phyloP scores from a whole-genome alignment of 495 filamentous ascomycete genomes.

The Neurospora sp. region DNA sequence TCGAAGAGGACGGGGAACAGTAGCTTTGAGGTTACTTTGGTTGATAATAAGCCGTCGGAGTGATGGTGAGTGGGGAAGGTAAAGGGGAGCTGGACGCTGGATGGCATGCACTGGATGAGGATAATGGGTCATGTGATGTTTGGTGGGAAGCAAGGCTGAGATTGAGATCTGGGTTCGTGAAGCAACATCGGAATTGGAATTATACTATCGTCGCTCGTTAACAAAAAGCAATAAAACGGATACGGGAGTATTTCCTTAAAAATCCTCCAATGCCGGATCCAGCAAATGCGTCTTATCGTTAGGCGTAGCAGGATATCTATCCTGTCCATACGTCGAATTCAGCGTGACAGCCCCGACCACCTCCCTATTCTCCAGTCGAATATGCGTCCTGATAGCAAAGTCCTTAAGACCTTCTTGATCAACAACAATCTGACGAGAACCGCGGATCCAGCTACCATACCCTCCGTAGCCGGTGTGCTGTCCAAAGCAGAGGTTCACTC shows the following conservation, averaged over 20 bases:
- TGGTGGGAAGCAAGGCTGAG: background rate
- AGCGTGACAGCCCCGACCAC: constrained; percentile 47
- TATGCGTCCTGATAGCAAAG: constrained; percentile 49
- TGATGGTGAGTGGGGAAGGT: background rate
- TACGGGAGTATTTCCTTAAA: background rate
- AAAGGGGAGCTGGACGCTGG: background rate
- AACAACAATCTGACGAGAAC: constrained; percentile 49
- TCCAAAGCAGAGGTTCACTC: constrained; percentile 53
- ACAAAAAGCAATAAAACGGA: background rate
- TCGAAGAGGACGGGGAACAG: background rate
- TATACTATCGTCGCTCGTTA: background rate
- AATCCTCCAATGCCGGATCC: background rate
- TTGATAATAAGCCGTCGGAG: constrained; percentile 4
- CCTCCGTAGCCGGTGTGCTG: constrained; percentile 64
- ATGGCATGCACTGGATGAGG: background rate
- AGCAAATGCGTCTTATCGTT: constrained; percentile 21
- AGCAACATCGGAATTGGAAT: background rate
- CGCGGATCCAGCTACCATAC: constrained; percentile 55
- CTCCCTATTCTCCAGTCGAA: constrained; percentile 53
- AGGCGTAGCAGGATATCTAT: constrained; percentile 41
- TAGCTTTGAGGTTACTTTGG: constrained; percentile 2
- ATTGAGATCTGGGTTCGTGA: background rate
- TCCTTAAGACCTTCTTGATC: constrained; percentile 24
- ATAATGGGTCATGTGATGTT: background rate
- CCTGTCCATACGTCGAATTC: constrained; percentile 58